These are phyloP conservation scores for Amorphotheca resinae DNA, from an alignment of 495 filamentous ascomycete genomes.

Conservation along the genomic window DNA sequence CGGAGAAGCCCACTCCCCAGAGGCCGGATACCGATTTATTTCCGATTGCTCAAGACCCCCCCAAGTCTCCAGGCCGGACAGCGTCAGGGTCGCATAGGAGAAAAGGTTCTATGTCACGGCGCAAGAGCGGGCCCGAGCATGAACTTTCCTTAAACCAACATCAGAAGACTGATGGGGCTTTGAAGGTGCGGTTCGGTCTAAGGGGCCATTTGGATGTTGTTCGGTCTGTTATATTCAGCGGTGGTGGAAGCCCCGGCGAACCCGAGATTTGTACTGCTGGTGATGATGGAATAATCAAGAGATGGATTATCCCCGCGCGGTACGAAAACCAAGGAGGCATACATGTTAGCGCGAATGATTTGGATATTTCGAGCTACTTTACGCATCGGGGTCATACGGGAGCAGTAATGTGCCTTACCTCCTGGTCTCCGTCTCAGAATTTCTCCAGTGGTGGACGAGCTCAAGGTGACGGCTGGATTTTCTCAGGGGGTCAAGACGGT, in stretches of 20 bases:
- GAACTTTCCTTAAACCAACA: constrained; percentile 35
- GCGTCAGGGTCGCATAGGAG: constrained; percentile 54
- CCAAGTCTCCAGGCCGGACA: constrained; percentile 68
- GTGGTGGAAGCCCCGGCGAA: constrained; percentile 84
- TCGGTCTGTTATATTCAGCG: constrained; percentile 87
- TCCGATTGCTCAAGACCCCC: constrained; percentile 65
- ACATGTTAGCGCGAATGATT: constrained; percentile 47
- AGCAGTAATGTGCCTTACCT: constrained; percentile 74
- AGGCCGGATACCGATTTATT: constrained; percentile 77
- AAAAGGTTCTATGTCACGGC: constrained; percentile 64
- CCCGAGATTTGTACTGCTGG: constrained; percentile 95
- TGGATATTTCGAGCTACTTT: constrained; percentile 86
- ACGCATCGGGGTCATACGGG: constrained; percentile 89
- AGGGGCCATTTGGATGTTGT: constrained; percentile 90
- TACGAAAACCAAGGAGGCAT: constrained; percentile 49
- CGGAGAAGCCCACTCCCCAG: constrained; percentile 41
- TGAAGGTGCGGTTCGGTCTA: constrained; percentile 87
- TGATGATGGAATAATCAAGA: constrained; percentile 89
- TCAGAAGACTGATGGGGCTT: constrained; percentile 50
- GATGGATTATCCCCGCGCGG: constrained; percentile 83
- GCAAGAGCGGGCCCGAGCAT: constrained; percentile 40
- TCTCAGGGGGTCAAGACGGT: constrained; percentile 90
- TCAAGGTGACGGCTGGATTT: constrained; percentile 89
- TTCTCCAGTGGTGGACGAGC: constrained; percentile 80
- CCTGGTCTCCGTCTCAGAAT: constrained; percentile 71